These are phyloP conservation scores for Rutstroemia sydowiana DNA, from an alignment of 2,329 filamentous ascomycete species.

Conservation along the genomic window DNA sequence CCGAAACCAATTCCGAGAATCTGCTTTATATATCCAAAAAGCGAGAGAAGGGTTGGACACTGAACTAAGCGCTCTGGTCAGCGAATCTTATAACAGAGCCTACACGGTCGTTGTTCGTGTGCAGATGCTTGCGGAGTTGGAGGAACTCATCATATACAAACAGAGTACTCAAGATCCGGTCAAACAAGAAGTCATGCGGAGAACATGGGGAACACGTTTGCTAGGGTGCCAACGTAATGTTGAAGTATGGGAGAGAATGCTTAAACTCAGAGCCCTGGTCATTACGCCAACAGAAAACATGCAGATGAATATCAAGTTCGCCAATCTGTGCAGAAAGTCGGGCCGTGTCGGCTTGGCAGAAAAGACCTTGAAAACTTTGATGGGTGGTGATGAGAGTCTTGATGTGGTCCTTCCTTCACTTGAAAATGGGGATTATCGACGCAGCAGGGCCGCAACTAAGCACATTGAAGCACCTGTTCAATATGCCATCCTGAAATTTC, in stretches of 20 bases:
- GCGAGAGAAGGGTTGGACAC: slow-evolving; percentile 91
- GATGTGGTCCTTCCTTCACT: slow-evolving; percentile 49
- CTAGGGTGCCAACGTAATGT: slow-evolving; percentile 95
- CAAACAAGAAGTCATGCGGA: slow-evolving; percentile 84
- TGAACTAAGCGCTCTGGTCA: slow-evolving; percentile 91
- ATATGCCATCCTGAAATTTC: slow-evolving; percentile 95
- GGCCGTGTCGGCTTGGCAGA: slow-evolving; percentile 90
- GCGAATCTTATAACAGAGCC: slow-evolving; percentile 94
- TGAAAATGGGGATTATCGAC: slow-evolving; percentile 17
- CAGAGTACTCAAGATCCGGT: slow-evolving; percentile 71
- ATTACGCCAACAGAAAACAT: slow-evolving; percentile 89
- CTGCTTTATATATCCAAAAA: slow-evolving; percentile 80
- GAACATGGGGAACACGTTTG: slow-evolving; percentile 91
- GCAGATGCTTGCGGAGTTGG: slow-evolving; percentile 96
- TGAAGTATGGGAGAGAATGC: slow-evolving; percentile 97
- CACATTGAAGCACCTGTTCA: slow-evolving; percentile 62
- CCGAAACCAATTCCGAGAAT: slow-evolving; percentile 90
- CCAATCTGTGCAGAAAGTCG: slow-evolving; percentile 95
- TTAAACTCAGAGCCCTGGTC: slow-evolving; percentile 87
- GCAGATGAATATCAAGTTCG: slow-evolving; percentile 99
- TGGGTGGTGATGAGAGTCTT: slow-evolving; percentile 60
- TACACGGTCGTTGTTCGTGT: slow-evolving; percentile 98
- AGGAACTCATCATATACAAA: slow-evolving; percentile 98
- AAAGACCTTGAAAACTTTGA: slow-evolving; percentile 86
- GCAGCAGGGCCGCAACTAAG: slow-evolving; percentile 13